Conservation (phyloP, 352 stramenopile species). For the Phytophthora nicotianae region DNA sequence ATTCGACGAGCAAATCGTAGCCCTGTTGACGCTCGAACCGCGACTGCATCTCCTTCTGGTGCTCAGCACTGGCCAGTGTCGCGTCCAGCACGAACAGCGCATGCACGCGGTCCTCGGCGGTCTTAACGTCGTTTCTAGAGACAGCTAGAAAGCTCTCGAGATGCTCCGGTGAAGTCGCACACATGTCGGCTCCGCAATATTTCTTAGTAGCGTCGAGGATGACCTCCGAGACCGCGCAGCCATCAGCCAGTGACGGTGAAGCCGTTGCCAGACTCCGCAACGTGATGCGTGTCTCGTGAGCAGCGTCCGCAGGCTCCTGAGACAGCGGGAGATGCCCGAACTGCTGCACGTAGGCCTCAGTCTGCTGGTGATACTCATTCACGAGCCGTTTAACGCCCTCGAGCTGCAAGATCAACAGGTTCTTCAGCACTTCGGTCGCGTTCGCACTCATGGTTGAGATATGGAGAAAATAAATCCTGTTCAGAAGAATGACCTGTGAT, state of each 20-base stretch:
- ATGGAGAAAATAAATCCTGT: background rate
- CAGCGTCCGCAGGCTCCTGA: conserved; percentile 18
- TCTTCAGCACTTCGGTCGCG: conserved; percentile 48
- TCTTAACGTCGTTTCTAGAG: conserved; percentile 42
- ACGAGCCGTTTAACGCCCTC: conserved; percentile 49
- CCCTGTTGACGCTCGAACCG: conserved; percentile 65
- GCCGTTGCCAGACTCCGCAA: conserved; percentile 35
- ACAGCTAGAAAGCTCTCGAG: conserved; percentile 50
- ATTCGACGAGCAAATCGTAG: conserved; percentile 63
- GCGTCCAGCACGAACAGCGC: conserved; percentile 63
- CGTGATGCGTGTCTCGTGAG: conserved; percentile 31
- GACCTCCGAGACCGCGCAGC: conserved; percentile 50
- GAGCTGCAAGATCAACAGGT: conserved; percentile 63
- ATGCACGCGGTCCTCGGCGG: conserved; percentile 57
- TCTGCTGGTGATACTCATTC: conserved; percentile 68
- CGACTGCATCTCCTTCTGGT: conserved; percentile 30
- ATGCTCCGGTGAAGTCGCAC: conserved; percentile 38
- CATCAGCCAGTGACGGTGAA: conserved; percentile 28
- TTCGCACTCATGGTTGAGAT: conserved; percentile 12
- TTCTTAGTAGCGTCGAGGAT: conserved; percentile 42
- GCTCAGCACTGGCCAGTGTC: conserved; percentile 38
- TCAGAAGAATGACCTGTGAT: background rate
- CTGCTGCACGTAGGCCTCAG: conserved; percentile 66
- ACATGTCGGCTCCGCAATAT: conserved; percentile 46
- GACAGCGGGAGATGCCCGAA: conserved; percentile 56